Percentiles rank a stretch among this genome's conserved stretches.
Conservation (phyloP, 2,329 filamentous ascomycete species). For the Sphaerulina musiva region DNA sequence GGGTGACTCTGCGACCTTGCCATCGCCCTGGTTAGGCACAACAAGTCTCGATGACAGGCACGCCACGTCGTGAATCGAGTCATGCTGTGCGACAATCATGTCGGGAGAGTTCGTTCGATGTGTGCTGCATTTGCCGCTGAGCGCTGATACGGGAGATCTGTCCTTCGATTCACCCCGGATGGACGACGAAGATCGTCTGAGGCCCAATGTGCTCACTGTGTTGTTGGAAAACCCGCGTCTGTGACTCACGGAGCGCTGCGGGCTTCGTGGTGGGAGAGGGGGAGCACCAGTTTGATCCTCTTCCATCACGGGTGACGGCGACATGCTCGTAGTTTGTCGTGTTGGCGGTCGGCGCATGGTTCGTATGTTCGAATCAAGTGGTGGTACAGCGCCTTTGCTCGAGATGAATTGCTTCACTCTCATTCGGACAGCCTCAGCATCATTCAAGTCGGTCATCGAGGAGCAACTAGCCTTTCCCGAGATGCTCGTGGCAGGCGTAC, state of each 20-base stretch:
- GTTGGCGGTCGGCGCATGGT: constrained; percentile 16
- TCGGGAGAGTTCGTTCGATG: not conserved
- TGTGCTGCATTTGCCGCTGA: not conserved
- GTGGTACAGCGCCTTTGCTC: constrained; percentile 20
- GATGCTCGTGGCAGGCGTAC: constrained; percentile 1
- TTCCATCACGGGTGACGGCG: constrained; percentile 19
- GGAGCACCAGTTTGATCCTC: constrained; percentile 16
- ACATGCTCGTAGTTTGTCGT: constrained; percentile 12
- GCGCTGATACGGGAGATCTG: constrained; percentile 15
- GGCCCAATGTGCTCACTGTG: constrained; percentile 9
- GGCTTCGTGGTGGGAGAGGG: constrained; percentile 18
- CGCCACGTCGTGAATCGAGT: constrained; percentile 1
- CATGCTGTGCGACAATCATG: not conserved
- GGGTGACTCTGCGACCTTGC: not conserved
- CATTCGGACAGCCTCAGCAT: constrained; percentile 14
- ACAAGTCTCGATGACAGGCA: not conserved
- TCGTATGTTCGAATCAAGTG: constrained; percentile 17
- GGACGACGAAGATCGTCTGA: constrained; percentile 16
- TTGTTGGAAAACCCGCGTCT: constrained; percentile 10
- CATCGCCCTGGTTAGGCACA: not conserved
- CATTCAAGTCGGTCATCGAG: constrained; percentile 9
- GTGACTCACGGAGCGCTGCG: constrained; percentile 13
- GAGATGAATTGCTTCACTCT: constrained; percentile 22
- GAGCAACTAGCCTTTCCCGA: constrained; percentile 7
- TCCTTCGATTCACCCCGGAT: constrained; percentile 13